phyloP scores from a whole-genome alignment of 768 basidiomycete species.

The Scleroderma citrinum region DNA sequence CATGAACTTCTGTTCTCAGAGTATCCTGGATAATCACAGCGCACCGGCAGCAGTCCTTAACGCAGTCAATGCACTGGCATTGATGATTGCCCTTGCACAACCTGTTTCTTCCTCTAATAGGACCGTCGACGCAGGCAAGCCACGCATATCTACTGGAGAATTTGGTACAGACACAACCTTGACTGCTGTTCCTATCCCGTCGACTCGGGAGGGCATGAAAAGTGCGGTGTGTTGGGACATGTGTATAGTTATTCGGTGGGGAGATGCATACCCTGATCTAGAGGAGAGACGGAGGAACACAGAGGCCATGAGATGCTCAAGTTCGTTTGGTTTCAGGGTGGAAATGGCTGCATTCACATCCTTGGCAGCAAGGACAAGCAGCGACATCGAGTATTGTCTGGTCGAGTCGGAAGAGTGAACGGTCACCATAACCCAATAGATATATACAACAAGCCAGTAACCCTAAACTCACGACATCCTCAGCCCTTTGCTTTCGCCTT shows the following conservation, averaged over 20 bases:
- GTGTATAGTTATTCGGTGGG: conserved; percentile 54
- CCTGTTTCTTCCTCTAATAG: conserved; percentile 71
- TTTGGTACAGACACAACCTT: conserved; percentile 81
- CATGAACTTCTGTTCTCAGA: not conserved
- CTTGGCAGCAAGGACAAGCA: conserved; percentile 56
- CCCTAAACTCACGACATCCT: not conserved
- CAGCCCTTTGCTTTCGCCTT: conserved; percentile 2
- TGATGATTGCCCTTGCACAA: conserved; percentile 66
- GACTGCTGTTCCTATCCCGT: conserved; percentile 50
- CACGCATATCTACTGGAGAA: conserved; percentile 34
- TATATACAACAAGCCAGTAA: too few species aligned
- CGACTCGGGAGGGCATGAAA: conserved; percentile 79
- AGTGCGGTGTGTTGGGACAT: conserved; percentile 54
- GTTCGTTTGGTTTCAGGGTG: conserved; percentile 37
- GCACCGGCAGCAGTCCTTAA: conserved; percentile 77
- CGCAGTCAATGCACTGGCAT: conserved; percentile 73
- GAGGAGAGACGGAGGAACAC: conserved; percentile 50
- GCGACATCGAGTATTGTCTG: too few species aligned
- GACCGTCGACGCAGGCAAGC: conserved; percentile 72
- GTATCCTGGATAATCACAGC: conserved; percentile 2
- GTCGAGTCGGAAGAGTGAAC: too few species aligned
- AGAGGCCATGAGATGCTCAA: conserved; percentile 51
- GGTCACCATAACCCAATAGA: too few species aligned
- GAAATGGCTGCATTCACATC: conserved; percentile 51
- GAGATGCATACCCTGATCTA: conserved; percentile 25